A percentile compares a stretch with the other conserved stretches of the same genome.
Conservation (phyloP, 2,329 filamentous ascomycete species). For the Neoscytalidium dimidiatum region DNA sequence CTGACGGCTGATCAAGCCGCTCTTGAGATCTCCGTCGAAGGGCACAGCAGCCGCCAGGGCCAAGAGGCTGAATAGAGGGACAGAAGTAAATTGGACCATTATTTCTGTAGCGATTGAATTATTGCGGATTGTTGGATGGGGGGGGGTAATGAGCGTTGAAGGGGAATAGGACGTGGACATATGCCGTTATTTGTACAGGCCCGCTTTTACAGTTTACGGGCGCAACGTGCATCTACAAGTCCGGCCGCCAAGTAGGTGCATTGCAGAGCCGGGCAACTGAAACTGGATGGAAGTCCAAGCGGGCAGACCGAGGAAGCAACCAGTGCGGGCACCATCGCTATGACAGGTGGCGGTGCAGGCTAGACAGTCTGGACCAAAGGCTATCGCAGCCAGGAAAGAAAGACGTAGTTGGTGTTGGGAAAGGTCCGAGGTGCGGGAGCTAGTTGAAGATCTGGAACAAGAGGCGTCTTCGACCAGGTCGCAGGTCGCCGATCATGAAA, state of each 20-base stretch:
- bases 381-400: background rate
- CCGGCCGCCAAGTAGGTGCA: background rate
- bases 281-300: background rate
- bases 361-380: background rate
- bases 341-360: background rate
- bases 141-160: background rate
- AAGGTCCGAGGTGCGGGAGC: background rate
- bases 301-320: background rate
- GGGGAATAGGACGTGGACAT: background rate
- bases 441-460: background rate
- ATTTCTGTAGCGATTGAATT: background rate
- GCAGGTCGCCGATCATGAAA: slow-evolving; percentile 4
- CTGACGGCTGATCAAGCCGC: background rate
- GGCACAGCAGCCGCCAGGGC: background rate
- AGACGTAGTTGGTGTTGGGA: background rate
- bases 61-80: background rate
- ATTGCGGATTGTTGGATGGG: background rate
- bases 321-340: background rate
- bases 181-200: background rate
- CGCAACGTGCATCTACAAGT: background rate
- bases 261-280: background rate
- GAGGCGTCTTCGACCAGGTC: background rate
- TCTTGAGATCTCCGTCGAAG: background rate
- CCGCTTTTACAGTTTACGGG: background rate
- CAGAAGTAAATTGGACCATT: background rate